Percentiles rank a stretch among this genome's conserved stretches.
These are phyloP conservation scores for Xylaria scruposa DNA, from an alignment of 495 filamentous ascomycete species.

Conservation along the genomic window DNA sequence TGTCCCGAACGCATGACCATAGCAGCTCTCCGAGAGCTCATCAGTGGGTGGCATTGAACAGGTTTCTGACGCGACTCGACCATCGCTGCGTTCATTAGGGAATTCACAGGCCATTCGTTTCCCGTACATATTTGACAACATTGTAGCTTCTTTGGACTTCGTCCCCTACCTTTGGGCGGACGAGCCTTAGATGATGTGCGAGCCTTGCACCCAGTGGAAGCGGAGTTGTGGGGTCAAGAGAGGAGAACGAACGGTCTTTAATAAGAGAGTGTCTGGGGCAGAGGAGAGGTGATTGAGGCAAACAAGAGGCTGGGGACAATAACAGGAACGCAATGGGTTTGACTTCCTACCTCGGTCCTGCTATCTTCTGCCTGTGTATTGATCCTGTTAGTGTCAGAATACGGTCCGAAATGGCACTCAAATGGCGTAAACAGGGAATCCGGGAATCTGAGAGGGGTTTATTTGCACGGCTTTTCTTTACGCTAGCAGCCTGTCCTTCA, in stretches of 20 bases:
- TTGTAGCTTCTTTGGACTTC: slow-evolving; percentile 24
- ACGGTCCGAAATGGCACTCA: slow-evolving; percentile 16
- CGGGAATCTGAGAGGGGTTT: slow-evolving; percentile 23
- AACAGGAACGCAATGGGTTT: neutral
- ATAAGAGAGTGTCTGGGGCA: slow-evolving; percentile 12
- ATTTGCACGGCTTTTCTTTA: slow-evolving; percentile 24
- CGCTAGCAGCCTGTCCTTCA: slow-evolving; percentile 24
- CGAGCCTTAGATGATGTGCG: slow-evolving; percentile 14
- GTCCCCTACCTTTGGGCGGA: slow-evolving; percentile 12
- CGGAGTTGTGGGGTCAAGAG: slow-evolving; percentile 28
- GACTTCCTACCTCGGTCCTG: slow-evolving; percentile 7
- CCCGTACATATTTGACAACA: slow-evolving; percentile 41
- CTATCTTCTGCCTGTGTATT: slow-evolving; percentile 27
- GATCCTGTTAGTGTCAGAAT: slow-evolving; percentile 32
- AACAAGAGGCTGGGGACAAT: slow-evolving; percentile 9
- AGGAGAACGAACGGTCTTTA: slow-evolving; percentile 25
- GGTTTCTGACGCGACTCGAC: slow-evolving; percentile 1
- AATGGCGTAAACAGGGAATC: slow-evolving; percentile 27
- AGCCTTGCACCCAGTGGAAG: slow-evolving; percentile 10
- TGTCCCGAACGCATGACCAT: slow-evolving; percentile 16
- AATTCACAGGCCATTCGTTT: slow-evolving; percentile 34
- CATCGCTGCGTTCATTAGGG: slow-evolving; percentile 6
- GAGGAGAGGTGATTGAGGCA: slow-evolving; percentile 18
- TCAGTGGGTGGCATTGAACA: neutral
- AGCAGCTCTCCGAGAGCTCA: slow-evolving; percentile 8